Evolutionary conservation across 345 rosid species (phyloP), one percentile per base, ranked within the genome.

Genomic region (Linum lewisii): DNA sequence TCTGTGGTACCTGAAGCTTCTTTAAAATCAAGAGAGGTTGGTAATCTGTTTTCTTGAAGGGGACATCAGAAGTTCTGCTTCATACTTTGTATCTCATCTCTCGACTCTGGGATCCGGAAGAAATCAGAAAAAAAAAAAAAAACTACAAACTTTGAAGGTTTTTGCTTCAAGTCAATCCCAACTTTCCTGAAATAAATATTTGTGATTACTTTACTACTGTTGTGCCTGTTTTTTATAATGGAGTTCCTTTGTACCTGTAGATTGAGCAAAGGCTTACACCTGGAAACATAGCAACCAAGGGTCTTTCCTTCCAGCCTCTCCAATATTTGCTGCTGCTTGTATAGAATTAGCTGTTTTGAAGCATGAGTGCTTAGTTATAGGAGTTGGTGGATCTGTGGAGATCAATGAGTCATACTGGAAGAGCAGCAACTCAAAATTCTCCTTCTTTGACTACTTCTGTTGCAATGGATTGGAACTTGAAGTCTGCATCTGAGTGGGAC

Each of bases 401-500:
- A 38, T 38, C 11, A 10, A 38, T 38, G 45, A 9, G 45, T 38
- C 45, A 38, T 38, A 38, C 2, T 38, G 45, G 16, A 38, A 38
- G 45, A 38, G 16, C 55, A 52, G 10, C 14, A 52, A 11, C 5
- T 52, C n/a, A n/a, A n/a, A 3, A 14, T 21, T 19, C 55, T 52
- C 24, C 13, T 3, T 18, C 13, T 38, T 15, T 38, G 14, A 38
- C 45, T 38, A 38, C 13, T 38, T 38, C 13, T 38, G 15, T 38
- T 38, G 45, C 16, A 5, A 88, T 86, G 97, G 98, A 86, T 76
- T 83, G 93, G 88, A 88, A 88, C 69, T 62, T 78, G 9, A 92
- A 84, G 75, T 75, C 73, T 45, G 73, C 87, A 32, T 59, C 73
- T 62, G 87, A 73, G 69, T 86, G 94, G 89, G 97, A 86, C 53